Evolutionary conservation across 768 basidiomycete genomes (phyloP).

Genomic region (Favolaschia claudopus): DNA sequence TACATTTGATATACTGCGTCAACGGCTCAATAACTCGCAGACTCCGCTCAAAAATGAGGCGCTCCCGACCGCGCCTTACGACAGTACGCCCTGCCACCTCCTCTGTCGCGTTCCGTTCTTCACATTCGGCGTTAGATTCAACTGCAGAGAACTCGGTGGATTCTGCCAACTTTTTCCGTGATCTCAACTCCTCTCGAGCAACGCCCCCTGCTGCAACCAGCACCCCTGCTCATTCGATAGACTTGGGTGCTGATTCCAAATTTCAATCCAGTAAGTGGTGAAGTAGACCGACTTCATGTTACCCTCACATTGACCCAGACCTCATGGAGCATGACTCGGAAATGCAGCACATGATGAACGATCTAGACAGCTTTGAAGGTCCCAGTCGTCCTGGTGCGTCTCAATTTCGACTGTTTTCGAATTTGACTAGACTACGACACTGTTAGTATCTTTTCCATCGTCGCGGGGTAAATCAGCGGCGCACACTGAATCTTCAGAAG

Average conservation of each 20-base stretch:
- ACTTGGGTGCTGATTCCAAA: conserved; percentile 58
- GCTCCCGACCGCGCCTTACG: conserved; percentile 38
- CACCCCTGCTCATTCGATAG: conserved; percentile 64
- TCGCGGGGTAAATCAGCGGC: conserved; percentile 9
- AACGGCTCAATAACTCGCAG: conserved; percentile 49
- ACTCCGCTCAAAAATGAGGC: conserved; percentile 46
- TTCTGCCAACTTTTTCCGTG: conserved; percentile 45
- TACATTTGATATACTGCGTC: conserved; percentile 55
- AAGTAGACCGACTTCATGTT: conserved; percentile 2
- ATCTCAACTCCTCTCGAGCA: conserved; percentile 45
- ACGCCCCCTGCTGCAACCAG: conserved; percentile 60
- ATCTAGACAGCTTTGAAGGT: conserved; percentile 59
- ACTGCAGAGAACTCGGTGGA: conserved; percentile 45
- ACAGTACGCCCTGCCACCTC: conserved; percentile 40
- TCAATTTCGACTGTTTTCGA: conserved; percentile 3
- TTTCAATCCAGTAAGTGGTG: conserved; percentile 62
- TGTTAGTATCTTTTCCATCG: conserved; percentile 29
- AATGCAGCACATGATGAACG: conserved; percentile 71
- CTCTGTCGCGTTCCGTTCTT: background rate
- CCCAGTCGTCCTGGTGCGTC: conserved; percentile 27
- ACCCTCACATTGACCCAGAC: conserved; percentile 49
- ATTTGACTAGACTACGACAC: background rate
- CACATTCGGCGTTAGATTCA: conserved; percentile 17
- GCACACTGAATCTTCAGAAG: conserved; percentile 8
- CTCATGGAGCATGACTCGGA: conserved; percentile 74